Evolutionary conservation across 768 basidiomycete genomes (phyloP), one percentile per base, ranked within the genome.

Genomic region (Lentinula sp.): DNA sequence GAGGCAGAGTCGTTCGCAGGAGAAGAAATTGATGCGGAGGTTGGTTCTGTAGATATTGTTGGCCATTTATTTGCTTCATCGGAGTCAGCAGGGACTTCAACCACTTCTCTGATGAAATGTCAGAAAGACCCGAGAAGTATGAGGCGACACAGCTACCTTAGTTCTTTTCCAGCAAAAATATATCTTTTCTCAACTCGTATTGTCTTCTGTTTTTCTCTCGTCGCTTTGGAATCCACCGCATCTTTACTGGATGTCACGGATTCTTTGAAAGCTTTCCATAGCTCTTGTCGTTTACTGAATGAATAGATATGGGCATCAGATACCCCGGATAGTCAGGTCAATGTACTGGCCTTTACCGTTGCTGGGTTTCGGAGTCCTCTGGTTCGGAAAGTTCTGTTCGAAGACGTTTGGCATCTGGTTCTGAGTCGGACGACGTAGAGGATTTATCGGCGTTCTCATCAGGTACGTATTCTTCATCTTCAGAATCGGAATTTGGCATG

Each of bases 31-130:
- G 35, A n/a, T 18, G 61, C 58, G 43, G 62, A 64, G 18, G 64
- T 65, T 9, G 68, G 59, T 35, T 64, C 42, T n/a, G 71, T 68
- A 46, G 69, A 66, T 81, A 82, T 87, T 33, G 74, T 64, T 0
- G 90, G 87, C 89, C 90, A 94, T 69, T 82, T 83, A 67, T 81
- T 85, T 3, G 91, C 91, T 4, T 94, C 92, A 6, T 79, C 73
- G 1, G 91, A 93, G 65, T 83, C 82, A 64, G 85, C 89, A 12
- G 80, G 76, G 1, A 93, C 92, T 62, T 91, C 86, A 16, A 85
- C 78, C 1, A 91, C 79, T 70, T 93, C 86, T 55, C 92, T 93
- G 69, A 48, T 23, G 42, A 51, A 45, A 35, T 51, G 15, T 42
- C 35, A 53, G 49, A 28, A 58, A 6, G 43, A 35, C 13, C 8